phyloP scores from a whole-genome alignment of 805 yeast genomes.

The Yarrowia osloensis region DNA sequence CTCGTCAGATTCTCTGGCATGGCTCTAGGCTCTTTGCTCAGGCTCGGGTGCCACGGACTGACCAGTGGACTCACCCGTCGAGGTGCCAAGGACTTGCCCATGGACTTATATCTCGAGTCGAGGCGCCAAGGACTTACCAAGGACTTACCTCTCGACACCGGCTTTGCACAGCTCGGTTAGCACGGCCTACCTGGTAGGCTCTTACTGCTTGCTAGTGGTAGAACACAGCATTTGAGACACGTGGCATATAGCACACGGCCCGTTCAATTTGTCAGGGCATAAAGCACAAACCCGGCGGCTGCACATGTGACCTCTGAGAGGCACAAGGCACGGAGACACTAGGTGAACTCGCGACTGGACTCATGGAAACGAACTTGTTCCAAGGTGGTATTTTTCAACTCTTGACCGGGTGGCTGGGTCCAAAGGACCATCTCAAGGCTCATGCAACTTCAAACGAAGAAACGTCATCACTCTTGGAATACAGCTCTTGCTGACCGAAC shows the following conservation, averaged over 20 bases:
- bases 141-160: background rate
- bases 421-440: slow-evolving; percentile 6
- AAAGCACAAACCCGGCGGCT: slow-evolving; percentile 13
- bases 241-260: too few relatives aligned
- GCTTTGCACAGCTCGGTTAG: background rate
- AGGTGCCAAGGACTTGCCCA: background rate
- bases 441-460: background rate
- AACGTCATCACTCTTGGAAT: slow-evolving; percentile 16
- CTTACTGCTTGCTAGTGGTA: too few relatives aligned
- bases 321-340: slow-evolving; percentile 22
- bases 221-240: too few relatives aligned
- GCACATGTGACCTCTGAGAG: slow-evolving; percentile 1
- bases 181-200: background rate
- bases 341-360: slow-evolving; percentile 22
- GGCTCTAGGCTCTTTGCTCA: background rate
- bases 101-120: background rate
- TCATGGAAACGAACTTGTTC: background rate
- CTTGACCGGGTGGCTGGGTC: slow-evolving; percentile 20
- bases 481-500: slow-evolving; percentile 21
- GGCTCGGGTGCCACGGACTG: background rate
- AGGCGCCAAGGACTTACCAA: background rate
- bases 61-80: background rate
- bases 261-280: background rate
- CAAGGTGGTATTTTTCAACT: slow-evolving; percentile 17
- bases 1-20: background rate